Evolutionary conservation across 768 basidiomycete genomes (phyloP).

Genomic region (Xerocomellus amylosporus): DNA sequence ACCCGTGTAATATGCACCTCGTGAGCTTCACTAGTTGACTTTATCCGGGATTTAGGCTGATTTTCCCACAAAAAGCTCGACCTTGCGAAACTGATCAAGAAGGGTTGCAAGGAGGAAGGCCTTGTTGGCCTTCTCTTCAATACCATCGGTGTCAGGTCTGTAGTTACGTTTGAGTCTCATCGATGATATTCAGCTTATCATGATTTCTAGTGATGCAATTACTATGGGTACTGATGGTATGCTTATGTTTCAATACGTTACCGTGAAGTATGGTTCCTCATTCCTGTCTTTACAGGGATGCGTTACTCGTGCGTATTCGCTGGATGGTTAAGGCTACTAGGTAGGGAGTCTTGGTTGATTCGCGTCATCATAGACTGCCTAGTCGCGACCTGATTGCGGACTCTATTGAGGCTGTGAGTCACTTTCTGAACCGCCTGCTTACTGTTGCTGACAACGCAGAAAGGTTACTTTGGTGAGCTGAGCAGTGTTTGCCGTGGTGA

Average conservation of each 20-base stretch:
- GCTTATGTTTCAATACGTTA: constrained; percentile 16
- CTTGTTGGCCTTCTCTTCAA: constrained; percentile 82
- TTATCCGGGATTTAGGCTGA: constrained; percentile 1
- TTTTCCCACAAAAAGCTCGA: constrained; percentile 53
- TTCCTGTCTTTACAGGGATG: constrained; percentile 56
- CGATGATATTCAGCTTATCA: background rate
- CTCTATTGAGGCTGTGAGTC: constrained; percentile 74
- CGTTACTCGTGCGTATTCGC: constrained; percentile 67
- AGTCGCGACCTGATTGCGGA: constrained; percentile 89
- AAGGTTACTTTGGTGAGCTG: constrained; percentile 56
- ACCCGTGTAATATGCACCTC: constrained; percentile 83
- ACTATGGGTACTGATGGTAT: constrained; percentile 87
- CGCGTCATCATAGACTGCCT: constrained; percentile 52
- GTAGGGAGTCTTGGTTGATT: background rate
- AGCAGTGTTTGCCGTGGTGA: background rate
- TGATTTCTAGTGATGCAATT: constrained; percentile 64
- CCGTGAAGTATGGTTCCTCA: background rate
- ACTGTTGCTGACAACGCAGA: constrained; percentile 7
- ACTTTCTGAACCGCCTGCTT: background rate
- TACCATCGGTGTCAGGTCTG: constrained; percentile 79
- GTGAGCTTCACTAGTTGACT: constrained; percentile 38
- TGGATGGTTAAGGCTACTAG: background rate
- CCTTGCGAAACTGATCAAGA: constrained; percentile 74
- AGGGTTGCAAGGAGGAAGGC: constrained; percentile 78
- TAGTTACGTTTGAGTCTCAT: background rate